phyloP scores from a whole-genome alignment of 805 yeast species.

The Spathaspora sp. region DNA sequence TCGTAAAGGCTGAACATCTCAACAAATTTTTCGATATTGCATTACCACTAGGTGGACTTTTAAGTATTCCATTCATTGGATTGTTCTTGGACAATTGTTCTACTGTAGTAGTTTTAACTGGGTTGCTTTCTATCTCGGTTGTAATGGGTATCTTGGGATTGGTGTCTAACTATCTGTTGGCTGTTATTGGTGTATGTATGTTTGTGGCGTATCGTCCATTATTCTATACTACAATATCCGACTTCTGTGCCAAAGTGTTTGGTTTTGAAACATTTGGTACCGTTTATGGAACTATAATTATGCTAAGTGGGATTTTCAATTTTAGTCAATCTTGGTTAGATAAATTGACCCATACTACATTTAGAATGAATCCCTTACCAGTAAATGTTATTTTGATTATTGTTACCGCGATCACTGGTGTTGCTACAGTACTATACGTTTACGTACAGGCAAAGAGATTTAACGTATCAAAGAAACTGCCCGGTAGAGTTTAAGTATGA shows the following conservation, averaged over 20 bases:
- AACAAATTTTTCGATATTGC: constrained; percentile 50
- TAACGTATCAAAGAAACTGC: constrained; percentile 5
- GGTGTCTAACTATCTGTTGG: constrained; percentile 36
- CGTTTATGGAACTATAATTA: constrained; percentile 54
- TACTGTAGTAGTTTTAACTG: constrained; percentile 40
- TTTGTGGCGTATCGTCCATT: constrained; percentile 56
- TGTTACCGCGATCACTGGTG: constrained; percentile 43
- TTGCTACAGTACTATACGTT: constrained; percentile 38
- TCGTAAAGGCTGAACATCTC: constrained; percentile 32
- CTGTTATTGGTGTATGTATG: constrained; percentile 41
- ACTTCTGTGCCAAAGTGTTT: constrained; percentile 60
- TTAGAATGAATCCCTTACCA: constrained; percentile 55
- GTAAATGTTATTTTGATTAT: constrained; percentile 38
- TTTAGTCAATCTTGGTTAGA: constrained; percentile 47
- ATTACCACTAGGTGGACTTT: constrained; percentile 53
- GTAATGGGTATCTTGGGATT: constrained; percentile 49
- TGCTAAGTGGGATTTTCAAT: constrained; percentile 49
- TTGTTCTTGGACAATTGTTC: constrained; percentile 46
- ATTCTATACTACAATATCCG: constrained; percentile 55
- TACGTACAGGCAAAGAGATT: constrained; percentile 10
- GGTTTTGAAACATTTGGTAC: constrained; percentile 62
- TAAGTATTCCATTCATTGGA: constrained; percentile 54
- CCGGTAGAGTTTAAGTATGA: background rate
- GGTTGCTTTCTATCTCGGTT: constrained; percentile 39
- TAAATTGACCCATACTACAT: constrained; percentile 45